Conservation (phyloP, 139 green algal genomes). For the Chlamydomonas sp. region DNA sequence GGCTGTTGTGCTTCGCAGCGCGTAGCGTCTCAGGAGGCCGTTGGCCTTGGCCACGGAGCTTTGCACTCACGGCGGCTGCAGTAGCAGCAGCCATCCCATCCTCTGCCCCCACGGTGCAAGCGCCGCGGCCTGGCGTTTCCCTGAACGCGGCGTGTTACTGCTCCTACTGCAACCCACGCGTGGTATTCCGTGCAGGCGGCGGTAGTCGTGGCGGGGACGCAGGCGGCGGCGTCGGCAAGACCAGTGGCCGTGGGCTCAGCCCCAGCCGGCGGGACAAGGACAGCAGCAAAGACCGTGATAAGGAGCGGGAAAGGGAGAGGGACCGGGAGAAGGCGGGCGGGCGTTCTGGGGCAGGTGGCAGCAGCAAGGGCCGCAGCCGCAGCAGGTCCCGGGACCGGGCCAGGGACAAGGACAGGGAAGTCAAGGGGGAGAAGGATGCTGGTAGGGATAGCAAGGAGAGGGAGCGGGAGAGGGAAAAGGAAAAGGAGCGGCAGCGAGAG, state of each 20-base stretch:
- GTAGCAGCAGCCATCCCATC: no score
- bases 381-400: no score
- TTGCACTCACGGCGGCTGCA: no score
- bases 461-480: constrained; percentile 1
- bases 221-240: neutral
- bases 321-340: neutral
- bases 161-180: no score
- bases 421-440: neutral
- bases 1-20: no score
- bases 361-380: neutral
- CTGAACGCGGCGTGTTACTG: no score
- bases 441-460: neutral
- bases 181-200: no score
- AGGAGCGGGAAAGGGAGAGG: neutral
- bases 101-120: no score
- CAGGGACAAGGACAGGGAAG: constrained; percentile 14
- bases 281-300: neutral
- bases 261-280: constrained; percentile 14
- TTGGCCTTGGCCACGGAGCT: no score
- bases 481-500: constrained; percentile 2
- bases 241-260: neutral
- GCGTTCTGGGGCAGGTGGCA: neutral
- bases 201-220: neutral
- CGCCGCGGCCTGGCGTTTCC: no score
- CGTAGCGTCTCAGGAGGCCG: no score